phyloP scores from a whole-genome alignment of 2,329 filamentous ascomycete species.

The Arachnomyces sp. region DNA sequence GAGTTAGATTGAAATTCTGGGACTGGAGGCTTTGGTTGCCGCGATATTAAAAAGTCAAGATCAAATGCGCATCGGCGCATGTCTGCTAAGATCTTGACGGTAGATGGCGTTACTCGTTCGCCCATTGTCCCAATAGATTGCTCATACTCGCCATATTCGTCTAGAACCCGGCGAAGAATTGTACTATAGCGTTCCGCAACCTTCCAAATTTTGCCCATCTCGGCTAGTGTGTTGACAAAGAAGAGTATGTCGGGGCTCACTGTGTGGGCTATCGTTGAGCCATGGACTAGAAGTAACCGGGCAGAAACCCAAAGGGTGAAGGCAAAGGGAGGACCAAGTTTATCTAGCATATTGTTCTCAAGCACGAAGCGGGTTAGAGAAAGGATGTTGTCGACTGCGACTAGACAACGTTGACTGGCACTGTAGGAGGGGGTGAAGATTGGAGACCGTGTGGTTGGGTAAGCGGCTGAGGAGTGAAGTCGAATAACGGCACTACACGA shows the following conservation, averaged over 20 bases:
- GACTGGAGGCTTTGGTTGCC: conserved; percentile 51
- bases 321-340: conserved; percentile 81
- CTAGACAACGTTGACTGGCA: conserved; percentile 72
- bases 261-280: conserved; percentile 78
- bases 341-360: conserved; percentile 63
- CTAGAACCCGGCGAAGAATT: conserved; percentile 71
- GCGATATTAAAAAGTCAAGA: conserved; percentile 78
- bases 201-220: conserved; percentile 77
- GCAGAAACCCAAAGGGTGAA: conserved; percentile 91
- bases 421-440: conserved; percentile 86
- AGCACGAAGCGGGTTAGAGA: conserved; percentile 71
- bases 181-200: conserved; percentile 75
- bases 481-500: conserved; percentile 63
- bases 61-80: conserved; percentile 89
- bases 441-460: conserved; percentile 77
- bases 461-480: conserved; percentile 83
- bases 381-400: conserved; percentile 74
- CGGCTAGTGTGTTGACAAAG: conserved; percentile 71
- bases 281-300: conserved; percentile 77
- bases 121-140: conserved; percentile 48
- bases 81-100: conserved; percentile 78
- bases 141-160: conserved; percentile 75
- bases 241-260: conserved; percentile 70
- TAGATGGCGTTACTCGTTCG: conserved; percentile 70
- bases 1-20: conserved; percentile 28